Conservation (phyloP, 129 eudicot species). For the Dittrichia graveolens region DNA sequence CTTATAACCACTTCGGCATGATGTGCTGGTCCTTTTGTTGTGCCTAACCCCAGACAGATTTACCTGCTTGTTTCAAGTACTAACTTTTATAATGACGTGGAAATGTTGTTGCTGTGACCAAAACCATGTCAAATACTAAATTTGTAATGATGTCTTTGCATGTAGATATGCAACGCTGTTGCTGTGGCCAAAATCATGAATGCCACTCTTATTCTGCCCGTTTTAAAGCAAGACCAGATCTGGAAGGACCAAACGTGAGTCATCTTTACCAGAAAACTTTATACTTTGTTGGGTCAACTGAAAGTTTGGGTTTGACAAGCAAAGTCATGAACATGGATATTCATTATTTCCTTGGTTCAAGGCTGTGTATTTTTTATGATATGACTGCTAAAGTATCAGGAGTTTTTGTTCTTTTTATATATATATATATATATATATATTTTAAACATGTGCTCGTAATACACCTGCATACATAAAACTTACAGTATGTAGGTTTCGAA, state of each 20-base stretch:
- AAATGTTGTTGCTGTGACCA: neutral
- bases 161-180: constrained; percentile 97
- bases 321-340: neutral
- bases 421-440: neutral
- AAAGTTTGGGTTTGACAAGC: neutral
- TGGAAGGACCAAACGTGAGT: constrained; percentile 99
- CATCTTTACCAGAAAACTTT: constrained; percentile 25
- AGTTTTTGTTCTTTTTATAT: neutral
- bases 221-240: constrained; percentile 97
- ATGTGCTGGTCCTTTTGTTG: neutral
- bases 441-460: neutral
- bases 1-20: neutral
- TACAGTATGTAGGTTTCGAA: neutral
- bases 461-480: neutral
- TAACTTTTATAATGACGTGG: neutral
- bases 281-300: constrained; percentile 9
- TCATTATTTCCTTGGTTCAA: neutral
- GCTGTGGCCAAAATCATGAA: constrained; percentile 97
- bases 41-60: neutral
- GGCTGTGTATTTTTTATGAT: constrained; percentile 8
- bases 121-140: neutral
- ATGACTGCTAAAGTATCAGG: neutral
- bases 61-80: neutral
- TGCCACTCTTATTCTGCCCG: constrained; percentile 92
- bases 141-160: constrained; percentile 21